These are phyloP conservation scores for Monosporascus sp. DNA, from an alignment of 2,329 filamentous ascomycete species.

Conservation along the genomic window DNA sequence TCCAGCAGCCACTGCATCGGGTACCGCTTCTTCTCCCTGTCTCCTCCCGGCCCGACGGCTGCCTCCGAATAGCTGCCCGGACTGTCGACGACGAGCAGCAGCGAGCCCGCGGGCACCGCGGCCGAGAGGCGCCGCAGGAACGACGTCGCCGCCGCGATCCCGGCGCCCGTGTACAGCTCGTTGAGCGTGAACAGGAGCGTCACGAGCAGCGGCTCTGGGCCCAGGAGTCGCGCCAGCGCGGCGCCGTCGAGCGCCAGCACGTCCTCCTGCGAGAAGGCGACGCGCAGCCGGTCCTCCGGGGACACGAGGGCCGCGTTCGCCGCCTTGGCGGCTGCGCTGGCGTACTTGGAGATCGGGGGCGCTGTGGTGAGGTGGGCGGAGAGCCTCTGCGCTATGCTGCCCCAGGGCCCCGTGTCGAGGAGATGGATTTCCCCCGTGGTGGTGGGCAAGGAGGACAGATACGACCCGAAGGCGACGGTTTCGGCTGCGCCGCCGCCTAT, in stretches of 20 bases:
- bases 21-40: conserved; percentile 56
- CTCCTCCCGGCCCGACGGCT: conserved; percentile 53
- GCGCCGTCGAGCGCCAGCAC: conserved; percentile 36
- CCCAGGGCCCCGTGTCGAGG: conserved; percentile 83
- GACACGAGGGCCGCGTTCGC: conserved; percentile 41
- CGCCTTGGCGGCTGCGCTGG: conserved; percentile 40
- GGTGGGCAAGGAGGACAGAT: conserved; percentile 26
- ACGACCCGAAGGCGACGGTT: conserved; percentile 49
- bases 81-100: conserved; percentile 85
- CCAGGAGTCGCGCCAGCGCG: conserved; percentile 28
- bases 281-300: conserved; percentile 29
- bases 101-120: conserved; percentile 49
- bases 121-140: conserved; percentile 68
- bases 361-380: conserved; percentile 48
- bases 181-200: conserved; percentile 94
- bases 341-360: conserved; percentile 46
- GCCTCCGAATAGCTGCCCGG: conserved; percentile 90
- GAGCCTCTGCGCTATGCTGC: conserved; percentile 54
- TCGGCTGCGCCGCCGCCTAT: conserved; percentile 58
- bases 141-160: conserved; percentile 66
- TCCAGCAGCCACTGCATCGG: conserved; percentile 93
- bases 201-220: conserved; percentile 47
- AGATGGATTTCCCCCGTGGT: conserved; percentile 45
- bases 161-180: conserved; percentile 79
- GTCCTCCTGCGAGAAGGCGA: conserved; percentile 43